Evolutionary conservation across 78 protist genomes (phyloP), one percentile per base, ranked within the genome.

Genomic region (Tieghemostelium lacteum): DNA sequence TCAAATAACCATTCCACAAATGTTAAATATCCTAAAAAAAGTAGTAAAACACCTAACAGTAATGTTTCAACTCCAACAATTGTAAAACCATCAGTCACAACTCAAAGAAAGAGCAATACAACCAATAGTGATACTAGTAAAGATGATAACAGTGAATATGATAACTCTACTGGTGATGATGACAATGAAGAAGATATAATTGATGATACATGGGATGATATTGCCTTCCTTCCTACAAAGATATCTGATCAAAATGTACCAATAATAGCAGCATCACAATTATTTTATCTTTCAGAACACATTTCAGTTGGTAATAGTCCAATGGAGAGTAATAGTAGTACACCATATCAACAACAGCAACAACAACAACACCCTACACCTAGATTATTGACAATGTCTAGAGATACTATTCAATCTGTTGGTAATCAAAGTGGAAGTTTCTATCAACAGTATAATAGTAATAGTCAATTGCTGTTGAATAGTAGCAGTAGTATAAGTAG

Each of bases 121-220:
- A n/a, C n/a, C n/a, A n/a, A n/a, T n/a, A n/a, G n/a, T 45, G 52
- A 45, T 45, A 10, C 6, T 45, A 45, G 10, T 45, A 10, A 45
- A 14, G 52, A 45, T 6, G 58, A 69, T 29, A 31, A 49, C 4
- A 36, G 19, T 0, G 76, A 70, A 0, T 22, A 29, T 31, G 73
- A 66, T 2, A 8, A 64, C 37, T 54, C 37, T 45, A 58, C n/a
- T 1, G 58, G 42, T 7, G 54, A 42, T 19, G 36, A 3, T 14
- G 36, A 4, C 10, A 36, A n/a, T 17, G 67, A 61, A 12, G 58
- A 70, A 19, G 76, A 70, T 20, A 28, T 70, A 14, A 70, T 70
- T 17, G 76, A 70, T 50, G 76, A 70, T 20, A 70, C 76, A 31
- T 20, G 29, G 62, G 76, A 70, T 31, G 76, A 70, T 31, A 70